A percentile compares a stretch with the other conserved stretches of the same genome.
Conservation (phyloP, 805 yeast genomes). For the Starmerella khaoyaiensis region DNA sequence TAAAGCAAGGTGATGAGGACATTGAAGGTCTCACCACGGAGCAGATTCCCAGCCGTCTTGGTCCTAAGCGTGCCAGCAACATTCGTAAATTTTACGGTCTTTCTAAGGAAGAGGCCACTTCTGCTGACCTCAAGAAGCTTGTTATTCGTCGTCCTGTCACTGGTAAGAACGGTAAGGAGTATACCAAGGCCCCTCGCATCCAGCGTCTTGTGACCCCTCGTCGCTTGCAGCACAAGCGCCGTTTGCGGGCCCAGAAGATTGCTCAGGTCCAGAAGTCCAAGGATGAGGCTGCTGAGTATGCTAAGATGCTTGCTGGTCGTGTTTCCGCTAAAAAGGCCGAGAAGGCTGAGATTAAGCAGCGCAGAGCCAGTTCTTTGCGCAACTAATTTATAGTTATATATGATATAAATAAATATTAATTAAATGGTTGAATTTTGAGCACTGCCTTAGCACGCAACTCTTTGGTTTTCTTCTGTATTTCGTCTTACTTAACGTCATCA, state of each 20-base stretch:
- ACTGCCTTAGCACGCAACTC: slow-evolving; percentile 1
- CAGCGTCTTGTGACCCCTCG: slow-evolving; percentile 99
- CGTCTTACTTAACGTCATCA: too few species aligned
- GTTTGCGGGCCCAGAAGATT: slow-evolving; percentile 82
- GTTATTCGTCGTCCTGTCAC: slow-evolving; percentile 97
- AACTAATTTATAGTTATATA: slow-evolving; percentile 19
- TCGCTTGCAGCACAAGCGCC: slow-evolving; percentile 98
- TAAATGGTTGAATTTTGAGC: slow-evolving; percentile 7
- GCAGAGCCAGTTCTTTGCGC: slow-evolving; percentile 97
- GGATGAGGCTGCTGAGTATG: slow-evolving; percentile 99
- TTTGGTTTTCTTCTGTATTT: background rate
- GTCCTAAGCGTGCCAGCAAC: slow-evolving; percentile 99
- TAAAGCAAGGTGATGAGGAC: slow-evolving; percentile 94
- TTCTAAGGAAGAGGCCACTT: slow-evolving; percentile 59
- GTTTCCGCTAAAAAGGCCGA: slow-evolving; percentile 97
- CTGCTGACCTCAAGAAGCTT: slow-evolving; percentile 62
- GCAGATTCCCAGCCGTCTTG: slow-evolving; percentile 96
- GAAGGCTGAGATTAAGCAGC: slow-evolving; percentile 97
- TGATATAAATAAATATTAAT: slow-evolving; percentile 1
- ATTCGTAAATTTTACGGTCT: slow-evolving; percentile 99
- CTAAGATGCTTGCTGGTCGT: slow-evolving; percentile 96
- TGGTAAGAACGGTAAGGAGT: slow-evolving; percentile 88
- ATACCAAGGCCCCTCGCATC: slow-evolving; percentile 99
- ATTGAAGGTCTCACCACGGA: slow-evolving; percentile 91
- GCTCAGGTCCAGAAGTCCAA: slow-evolving; percentile 97